Evolutionary conservation across 2,329 filamentous ascomycete genomes (phyloP), one percentile per base, ranked within the genome.

Genomic region (Exserohilum rostratum): DNA sequence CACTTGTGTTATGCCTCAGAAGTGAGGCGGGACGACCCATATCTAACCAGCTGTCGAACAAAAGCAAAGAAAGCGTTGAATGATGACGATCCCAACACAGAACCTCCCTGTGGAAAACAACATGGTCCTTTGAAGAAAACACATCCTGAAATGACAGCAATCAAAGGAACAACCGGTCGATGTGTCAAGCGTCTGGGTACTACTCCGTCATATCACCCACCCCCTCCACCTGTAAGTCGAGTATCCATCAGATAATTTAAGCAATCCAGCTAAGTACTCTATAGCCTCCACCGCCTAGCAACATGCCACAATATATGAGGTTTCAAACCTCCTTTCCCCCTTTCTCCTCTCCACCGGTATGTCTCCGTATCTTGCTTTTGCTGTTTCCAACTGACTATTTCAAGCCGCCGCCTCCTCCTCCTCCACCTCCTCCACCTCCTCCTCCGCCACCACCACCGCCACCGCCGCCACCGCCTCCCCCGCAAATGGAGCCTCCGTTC

Each of bases 361-460:
- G 52, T 50, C 20, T 4, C 12, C 15, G 10, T 17, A 20, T 43
- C 22, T 25, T 29, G 20, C 13, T 27, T 29, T 38, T 37, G n/a
- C 12, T 18, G 4, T 13, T 12, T 25, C 7, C 5, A 13, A 11
- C 46, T 48, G 22, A 48, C 20, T 3, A 37, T 9, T 37, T 13
- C 9, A 38, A 50, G 48, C 48, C 45, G 11, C 27, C 27, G 3
- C 15, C 35, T 11, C 11, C 25, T 3, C 15, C 20, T 12, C 25
- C n/a, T 20, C 67, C 58, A 15, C 62, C 57, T 15, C 58, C 57
- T 1, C 55, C 52, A n/a, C 58, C 55, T 2, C 61, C 50, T 13
- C 35, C 35, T 1, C 27, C 34, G 5, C 40, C 33, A n/a, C 40
- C 31, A 49, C 60, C 56, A 2, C 57, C 53, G 6, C 59, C 57